A percentile compares a stretch with the other conserved stretches of the same genome.
phyloP scores from a whole-genome alignment of 805 yeast species.

The Suhomyces emberorum region DNA sequence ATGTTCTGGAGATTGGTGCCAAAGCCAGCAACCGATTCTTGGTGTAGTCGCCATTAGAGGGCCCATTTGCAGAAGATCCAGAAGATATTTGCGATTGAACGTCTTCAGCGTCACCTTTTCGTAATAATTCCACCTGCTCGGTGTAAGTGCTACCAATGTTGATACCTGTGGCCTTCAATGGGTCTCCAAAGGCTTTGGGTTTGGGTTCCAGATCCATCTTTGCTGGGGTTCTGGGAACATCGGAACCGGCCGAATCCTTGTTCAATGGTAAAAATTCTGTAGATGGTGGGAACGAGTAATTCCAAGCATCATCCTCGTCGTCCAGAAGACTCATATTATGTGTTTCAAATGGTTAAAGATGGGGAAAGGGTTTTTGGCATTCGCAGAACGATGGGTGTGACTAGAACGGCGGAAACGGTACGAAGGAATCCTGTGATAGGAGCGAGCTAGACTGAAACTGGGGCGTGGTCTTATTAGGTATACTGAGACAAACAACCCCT shows the following conservation, averaged over 20 bases:
- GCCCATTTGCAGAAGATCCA: constrained; percentile 5
- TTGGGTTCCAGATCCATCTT: no score
- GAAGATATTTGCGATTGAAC: constrained; percentile 6
- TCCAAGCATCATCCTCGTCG: constrained; percentile 42
- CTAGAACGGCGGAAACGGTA: no score
- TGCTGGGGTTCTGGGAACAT: neutral
- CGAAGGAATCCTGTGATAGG: no score
- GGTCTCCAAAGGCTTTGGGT: no score
- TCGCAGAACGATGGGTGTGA: no score
- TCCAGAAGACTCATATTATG: constrained; percentile 1
- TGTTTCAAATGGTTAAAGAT: no score
- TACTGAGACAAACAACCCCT: no score
- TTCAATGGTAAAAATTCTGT: constrained; percentile 24
- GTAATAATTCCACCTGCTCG: neutral
- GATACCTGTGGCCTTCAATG: neutral
- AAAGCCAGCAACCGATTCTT: constrained; percentile 3
- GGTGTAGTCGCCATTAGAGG: neutral
- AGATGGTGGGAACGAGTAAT: constrained; percentile 38
- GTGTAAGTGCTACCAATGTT: neutral
- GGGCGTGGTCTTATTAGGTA: no score
- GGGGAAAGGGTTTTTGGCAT: no score
- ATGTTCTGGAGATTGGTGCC: constrained; percentile 7
- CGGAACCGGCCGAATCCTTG: neutral
- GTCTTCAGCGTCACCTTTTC: constrained; percentile 2
- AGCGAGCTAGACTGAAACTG: no score